Conservation (phyloP, 2,329 filamentous ascomycete species). For the Grosmannia penicillata region DNA sequence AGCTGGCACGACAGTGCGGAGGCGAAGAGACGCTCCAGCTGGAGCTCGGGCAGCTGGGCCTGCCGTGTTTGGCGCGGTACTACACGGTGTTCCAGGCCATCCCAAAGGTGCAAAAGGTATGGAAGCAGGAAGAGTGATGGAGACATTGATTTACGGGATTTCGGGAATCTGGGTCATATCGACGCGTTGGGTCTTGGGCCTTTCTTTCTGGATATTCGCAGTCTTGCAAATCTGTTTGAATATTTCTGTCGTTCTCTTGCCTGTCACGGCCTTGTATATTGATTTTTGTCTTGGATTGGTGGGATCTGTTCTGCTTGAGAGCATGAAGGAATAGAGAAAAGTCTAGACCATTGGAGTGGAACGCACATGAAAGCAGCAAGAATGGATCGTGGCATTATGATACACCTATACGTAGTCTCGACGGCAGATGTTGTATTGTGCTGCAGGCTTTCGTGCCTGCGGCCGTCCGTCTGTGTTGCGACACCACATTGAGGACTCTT, state of each 20-base stretch:
- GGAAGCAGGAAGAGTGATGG: background rate
- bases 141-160: background rate
- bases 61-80: conserved; percentile 23
- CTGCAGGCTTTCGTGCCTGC: too few species aligned
- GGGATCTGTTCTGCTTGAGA: too few species aligned
- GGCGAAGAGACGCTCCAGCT: conserved; percentile 15
- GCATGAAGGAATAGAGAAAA: too few species aligned
- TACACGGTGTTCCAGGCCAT: conserved; percentile 13
- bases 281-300: too few species aligned
- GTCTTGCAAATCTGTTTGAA: too few species aligned
- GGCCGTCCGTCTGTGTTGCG: too few species aligned
- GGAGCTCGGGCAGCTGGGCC: conserved; percentile 14
- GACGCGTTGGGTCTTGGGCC: background rate
- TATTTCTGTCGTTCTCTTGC: too few species aligned
- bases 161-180: background rate
- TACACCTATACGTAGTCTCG: too few species aligned
- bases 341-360: too few species aligned
- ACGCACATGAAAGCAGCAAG: background rate
- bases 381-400: too few species aligned
- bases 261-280: too few species aligned
- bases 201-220: background rate
- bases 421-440: too few species aligned
- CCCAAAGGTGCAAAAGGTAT: background rate
- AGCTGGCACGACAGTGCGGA: conserved; percentile 22
- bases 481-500: background rate